Percentiles rank a stretch among this genome's conserved stretches.
Conservation (phyloP, 768 basidiomycete species). For the Hypholoma fasciculare region DNA sequence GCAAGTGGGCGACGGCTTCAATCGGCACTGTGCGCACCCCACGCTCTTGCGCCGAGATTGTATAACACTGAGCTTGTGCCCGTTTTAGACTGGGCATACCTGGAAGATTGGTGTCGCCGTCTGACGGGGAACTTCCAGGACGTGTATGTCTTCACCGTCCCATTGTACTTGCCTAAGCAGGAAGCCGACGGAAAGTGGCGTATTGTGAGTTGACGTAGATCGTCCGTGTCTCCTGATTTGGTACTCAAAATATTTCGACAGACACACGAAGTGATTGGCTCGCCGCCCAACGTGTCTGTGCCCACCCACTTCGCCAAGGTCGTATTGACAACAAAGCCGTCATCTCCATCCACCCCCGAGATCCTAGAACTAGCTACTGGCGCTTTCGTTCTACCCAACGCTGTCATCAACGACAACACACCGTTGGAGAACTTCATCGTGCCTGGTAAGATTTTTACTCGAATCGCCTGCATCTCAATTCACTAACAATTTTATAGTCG, state of each 20-base stretch:
- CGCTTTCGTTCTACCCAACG: conserved; percentile 95
- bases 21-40: conserved; percentile 76
- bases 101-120: conserved; percentile 93
- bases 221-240: neutral
- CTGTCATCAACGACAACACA: conserved; percentile 83
- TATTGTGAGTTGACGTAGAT: conserved; percentile 60
- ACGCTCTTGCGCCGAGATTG: neutral
- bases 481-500: conserved; percentile 52
- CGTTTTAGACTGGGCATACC: conserved; percentile 87
- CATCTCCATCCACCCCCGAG: conserved; percentile 71
- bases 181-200: conserved; percentile 93
- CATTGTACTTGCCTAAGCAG: conserved; percentile 88
- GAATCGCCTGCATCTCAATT: neutral
- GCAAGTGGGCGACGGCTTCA: conserved; percentile 97
- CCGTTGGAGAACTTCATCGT: conserved; percentile 80
- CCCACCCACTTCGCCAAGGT: conserved; percentile 99
- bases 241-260: conserved; percentile 27
- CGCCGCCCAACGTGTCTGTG: conserved; percentile 86
- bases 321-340: conserved; percentile 73
- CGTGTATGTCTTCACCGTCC: conserved; percentile 97
- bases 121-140: conserved; percentile 88
- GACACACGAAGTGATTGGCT: conserved; percentile 95
- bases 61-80: neutral
- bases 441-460: conserved; percentile 54
- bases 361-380: conserved; percentile 80